Conservation (phyloP, 139 green algal genomes). For the Desmodesmus armatus region DNA sequence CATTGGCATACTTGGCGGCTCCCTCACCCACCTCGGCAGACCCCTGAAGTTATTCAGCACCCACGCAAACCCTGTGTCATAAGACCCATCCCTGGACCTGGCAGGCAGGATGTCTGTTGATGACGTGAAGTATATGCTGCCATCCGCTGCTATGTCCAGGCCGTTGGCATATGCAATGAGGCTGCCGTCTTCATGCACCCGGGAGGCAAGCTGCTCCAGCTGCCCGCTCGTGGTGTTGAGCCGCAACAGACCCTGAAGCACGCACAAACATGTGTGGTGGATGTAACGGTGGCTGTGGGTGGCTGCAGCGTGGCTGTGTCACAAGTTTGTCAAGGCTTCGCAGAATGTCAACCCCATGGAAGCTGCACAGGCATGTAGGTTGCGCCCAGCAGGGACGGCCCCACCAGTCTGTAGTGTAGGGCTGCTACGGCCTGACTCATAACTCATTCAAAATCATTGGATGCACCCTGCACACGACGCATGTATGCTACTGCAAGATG, state of each 20-base stretch:
- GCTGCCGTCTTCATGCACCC: neutral
- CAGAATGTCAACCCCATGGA: too few relatives aligned
- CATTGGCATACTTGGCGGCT: too few relatives aligned
- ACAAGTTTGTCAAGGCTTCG: neutral
- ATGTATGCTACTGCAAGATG: neutral
- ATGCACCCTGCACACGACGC: neutral
- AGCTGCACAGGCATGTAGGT: too few relatives aligned
- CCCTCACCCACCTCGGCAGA: constrained; percentile 22
- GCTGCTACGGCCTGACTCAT: too few relatives aligned
- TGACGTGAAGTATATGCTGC: constrained; percentile 75
- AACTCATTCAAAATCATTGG: neutral
- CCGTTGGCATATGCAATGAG: constrained; percentile 33
- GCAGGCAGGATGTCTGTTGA: constrained; percentile 10
- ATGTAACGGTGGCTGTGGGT: neutral
- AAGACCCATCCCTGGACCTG: neutral
- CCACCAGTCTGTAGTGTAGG: neutral
- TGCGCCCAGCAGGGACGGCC: neutral
- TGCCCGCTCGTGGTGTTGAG: constrained; percentile 11
- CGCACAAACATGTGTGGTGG: neutral
- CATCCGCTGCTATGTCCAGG: constrained; percentile 70
- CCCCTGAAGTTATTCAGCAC: constrained; percentile 33
- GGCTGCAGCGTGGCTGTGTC: neutral
- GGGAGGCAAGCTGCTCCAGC: constrained; percentile 25
- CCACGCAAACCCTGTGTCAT: constrained; percentile 36
- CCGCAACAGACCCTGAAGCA: constrained; percentile 18